A percentile compares a stretch with the other conserved stretches of the same genome.
Conservation (phyloP, 306 rosid genomes). For the Prunus mume region DNA sequence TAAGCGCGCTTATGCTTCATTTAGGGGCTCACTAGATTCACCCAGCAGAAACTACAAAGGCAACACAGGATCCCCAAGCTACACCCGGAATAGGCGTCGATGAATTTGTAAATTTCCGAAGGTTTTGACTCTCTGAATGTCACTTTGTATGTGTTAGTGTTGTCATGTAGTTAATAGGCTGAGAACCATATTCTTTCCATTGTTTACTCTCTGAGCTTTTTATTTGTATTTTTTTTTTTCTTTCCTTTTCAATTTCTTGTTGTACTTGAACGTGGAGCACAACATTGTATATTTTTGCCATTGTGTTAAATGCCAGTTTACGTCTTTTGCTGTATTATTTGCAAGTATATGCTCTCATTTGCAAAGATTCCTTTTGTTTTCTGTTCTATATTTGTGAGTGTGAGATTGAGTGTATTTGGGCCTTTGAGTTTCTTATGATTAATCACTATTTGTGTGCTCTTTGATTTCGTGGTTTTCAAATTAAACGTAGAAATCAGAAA, state of each 20-base stretch:
- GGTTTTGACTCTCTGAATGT: not conserved
- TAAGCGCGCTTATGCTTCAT: conserved; percentile 66
- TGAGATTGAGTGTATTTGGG: too few relatives aligned
- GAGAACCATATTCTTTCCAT: not conserved
- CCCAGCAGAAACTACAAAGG: conserved; percentile 57
- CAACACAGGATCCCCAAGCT: conserved; percentile 58
- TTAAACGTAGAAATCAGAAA: too few relatives aligned
- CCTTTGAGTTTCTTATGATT: too few relatives aligned
- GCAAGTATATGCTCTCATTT: not conserved
- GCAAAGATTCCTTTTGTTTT: too few relatives aligned
- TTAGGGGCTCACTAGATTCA: conserved; percentile 62
- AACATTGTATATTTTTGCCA: not conserved
- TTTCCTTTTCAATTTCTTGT: not conserved
- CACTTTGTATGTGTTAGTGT: conserved; percentile 12
- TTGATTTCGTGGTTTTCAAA: too few relatives aligned
- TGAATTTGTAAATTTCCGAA: conserved; percentile 12
- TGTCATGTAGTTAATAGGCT: not conserved
- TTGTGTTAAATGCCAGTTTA: not conserved
- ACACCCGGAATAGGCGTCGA: conserved; percentile 69
- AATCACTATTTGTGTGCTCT: too few relatives aligned
- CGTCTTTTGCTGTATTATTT: not conserved
- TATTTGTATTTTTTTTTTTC: not conserved
- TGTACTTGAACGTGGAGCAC: not conserved
- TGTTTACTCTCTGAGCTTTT: not conserved
- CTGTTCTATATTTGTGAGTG: too few relatives aligned